A percentile compares a stretch with the other conserved stretches of the same genome.
phyloP scores from a whole-genome alignment of 106 monocot genomes.

The Vanilla planifolia region DNA sequence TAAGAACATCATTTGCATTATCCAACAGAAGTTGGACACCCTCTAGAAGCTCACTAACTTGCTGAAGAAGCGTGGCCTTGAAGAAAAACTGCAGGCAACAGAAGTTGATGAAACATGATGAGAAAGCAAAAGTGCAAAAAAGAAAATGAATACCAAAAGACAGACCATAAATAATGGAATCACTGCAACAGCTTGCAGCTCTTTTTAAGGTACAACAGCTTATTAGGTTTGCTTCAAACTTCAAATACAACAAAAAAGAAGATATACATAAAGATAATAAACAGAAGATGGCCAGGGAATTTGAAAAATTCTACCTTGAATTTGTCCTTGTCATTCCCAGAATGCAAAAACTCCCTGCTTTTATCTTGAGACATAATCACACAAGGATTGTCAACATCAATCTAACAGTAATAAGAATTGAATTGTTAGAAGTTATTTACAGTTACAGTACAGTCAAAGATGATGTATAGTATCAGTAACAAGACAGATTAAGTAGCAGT shows the following conservation, averaged over 20 bases:
- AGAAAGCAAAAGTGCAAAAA: too few relatives aligned
- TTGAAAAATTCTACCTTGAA: conserved; percentile 59
- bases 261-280: background rate
- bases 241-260: background rate
- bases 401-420: conserved; percentile 39
- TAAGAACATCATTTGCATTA: conserved; percentile 52
- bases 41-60: conserved; percentile 83
- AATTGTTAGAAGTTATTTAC: conserved; percentile 4
- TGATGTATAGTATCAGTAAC: too few relatives aligned
- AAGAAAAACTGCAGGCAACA: conserved; percentile 73
- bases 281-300: background rate
- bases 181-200: background rate
- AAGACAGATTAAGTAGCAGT: too few relatives aligned
- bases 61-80: conserved; percentile 96
- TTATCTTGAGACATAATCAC: conserved; percentile 99
- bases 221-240: background rate
- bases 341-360: conserved; percentile 98
- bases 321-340: conserved; percentile 94
- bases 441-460: too few relatives aligned
- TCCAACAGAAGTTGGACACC: conserved; percentile 51
- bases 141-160: background rate
- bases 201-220: too few relatives aligned
- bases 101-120: background rate
- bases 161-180: background rate
- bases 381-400: conserved; percentile 99